phyloP scores from a whole-genome alignment of 495 filamentous ascomycete species.

The Penicillium coprophilum region DNA sequence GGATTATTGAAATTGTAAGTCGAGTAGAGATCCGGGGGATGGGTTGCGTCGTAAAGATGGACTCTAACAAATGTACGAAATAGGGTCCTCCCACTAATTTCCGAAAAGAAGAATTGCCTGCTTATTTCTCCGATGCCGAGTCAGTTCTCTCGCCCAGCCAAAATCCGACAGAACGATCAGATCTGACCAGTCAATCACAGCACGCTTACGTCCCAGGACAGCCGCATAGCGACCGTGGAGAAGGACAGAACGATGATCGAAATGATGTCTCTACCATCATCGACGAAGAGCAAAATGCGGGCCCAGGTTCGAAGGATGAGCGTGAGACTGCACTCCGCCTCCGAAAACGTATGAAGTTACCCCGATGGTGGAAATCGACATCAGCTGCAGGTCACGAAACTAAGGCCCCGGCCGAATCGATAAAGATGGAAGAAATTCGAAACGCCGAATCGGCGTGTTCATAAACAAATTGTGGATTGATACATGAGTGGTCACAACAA shows the following conservation, averaged over 20 bases:
- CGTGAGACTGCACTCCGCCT: conserved; percentile 26
- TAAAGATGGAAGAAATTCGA: not conserved
- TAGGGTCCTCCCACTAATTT: conserved; percentile 49
- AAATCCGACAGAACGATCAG: conserved; percentile 17
- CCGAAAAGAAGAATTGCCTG: conserved; percentile 45
- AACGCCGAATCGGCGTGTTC: not conserved
- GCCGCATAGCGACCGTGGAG: conserved; percentile 31
- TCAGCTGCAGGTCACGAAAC: conserved; percentile 6
- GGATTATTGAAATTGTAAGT: conserved; percentile 44
- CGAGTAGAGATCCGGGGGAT: not conserved
- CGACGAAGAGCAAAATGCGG: conserved; percentile 35
- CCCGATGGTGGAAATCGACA: conserved; percentile 18
- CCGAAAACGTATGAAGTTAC: conserved; percentile 23
- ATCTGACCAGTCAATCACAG: conserved; percentile 40
- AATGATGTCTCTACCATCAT: conserved; percentile 28
- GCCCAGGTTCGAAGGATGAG: conserved; percentile 38
- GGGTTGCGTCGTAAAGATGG: not conserved
- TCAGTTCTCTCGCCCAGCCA: conserved; percentile 34
- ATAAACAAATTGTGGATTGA: not conserved
- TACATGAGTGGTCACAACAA: conserved; percentile 33
- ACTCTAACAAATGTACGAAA: conserved; percentile 8
- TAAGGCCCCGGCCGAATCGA: conserved; percentile 1
- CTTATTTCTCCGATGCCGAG: conserved; percentile 47
- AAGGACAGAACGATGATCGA: conserved; percentile 33
- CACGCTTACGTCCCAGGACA: conserved; percentile 40